These are phyloP conservation scores for Solanum commersonii DNA, from an alignment of 257 asterid species.

Conservation along the genomic window DNA sequence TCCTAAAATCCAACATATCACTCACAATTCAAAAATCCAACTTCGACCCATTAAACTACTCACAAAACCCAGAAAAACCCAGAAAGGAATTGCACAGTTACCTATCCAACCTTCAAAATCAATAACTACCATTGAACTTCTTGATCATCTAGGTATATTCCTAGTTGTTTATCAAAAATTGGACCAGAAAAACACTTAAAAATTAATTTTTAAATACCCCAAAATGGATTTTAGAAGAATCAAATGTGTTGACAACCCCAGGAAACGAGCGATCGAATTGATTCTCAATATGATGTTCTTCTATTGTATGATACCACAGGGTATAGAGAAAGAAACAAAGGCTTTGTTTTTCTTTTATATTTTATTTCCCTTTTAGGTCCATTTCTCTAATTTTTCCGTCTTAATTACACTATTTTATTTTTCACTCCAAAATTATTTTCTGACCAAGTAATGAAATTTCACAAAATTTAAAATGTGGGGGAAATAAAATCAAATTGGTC, in stretches of 20 bases:
- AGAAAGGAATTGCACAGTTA: slow-evolving; percentile 16
- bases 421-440: not conserved
- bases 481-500: not conserved
- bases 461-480: not conserved
- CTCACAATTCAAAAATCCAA: slow-evolving; percentile 22
- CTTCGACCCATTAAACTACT: slow-evolving; percentile 24
- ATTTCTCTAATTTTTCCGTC: not conserved
- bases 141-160: slow-evolving; percentile 45
- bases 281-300: slow-evolving; percentile 22
- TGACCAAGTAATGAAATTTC: not conserved
- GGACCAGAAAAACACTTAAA: not conserved
- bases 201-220: not conserved
- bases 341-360: not conserved
- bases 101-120: slow-evolving; percentile 16
- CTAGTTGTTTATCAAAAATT: not conserved
- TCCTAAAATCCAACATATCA: slow-evolving; percentile 79
- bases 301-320: slow-evolving; percentile 11
- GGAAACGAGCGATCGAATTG: slow-evolving; percentile 35
- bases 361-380: not conserved
- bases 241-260: slow-evolving; percentile 13
- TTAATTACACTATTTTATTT: not conserved
- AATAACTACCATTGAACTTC: slow-evolving; percentile 40
- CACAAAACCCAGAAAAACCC: slow-evolving; percentile 37
- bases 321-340: slow-evolving; percentile 11
- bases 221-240: slow-evolving; percentile 3